Conservation (phyloP, 2,329 filamentous ascomycete genomes). For the Alternaria hordeiaustralica region DNA sequence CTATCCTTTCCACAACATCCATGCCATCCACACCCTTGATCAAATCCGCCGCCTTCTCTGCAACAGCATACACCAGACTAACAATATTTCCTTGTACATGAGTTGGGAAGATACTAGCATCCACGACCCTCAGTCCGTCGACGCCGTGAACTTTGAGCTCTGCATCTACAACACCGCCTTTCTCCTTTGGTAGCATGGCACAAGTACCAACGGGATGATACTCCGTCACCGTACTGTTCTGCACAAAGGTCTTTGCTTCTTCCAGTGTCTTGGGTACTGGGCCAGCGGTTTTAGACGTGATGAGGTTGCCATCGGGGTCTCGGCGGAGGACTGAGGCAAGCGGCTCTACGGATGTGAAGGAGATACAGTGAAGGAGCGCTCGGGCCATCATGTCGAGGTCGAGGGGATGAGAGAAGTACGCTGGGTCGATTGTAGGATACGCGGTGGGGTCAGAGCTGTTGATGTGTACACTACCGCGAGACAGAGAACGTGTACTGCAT, state of each 20-base stretch:
- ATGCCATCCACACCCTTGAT: constrained; percentile 10
- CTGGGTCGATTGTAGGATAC: constrained; percentile 49
- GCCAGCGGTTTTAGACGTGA: constrained; percentile 16
- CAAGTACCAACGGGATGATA: constrained; percentile 45
- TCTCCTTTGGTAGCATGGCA: constrained; percentile 37
- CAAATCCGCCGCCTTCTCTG: constrained; percentile 35
- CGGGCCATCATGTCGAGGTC: constrained; percentile 52
- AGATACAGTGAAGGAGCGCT: constrained; percentile 30
- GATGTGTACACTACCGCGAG: constrained; percentile 52
- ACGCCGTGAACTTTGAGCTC: constrained; percentile 39
- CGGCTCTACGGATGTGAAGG: constrained; percentile 2
- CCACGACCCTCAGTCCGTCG: constrained; percentile 33
- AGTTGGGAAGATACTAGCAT: constrained; percentile 37
- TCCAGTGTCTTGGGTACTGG: constrained; percentile 17
- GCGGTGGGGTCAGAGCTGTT: constrained; percentile 34
- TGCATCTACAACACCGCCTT: constrained; percentile 41
- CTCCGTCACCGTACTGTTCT: constrained; percentile 21
- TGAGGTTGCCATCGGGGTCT: background rate
- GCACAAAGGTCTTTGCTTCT: constrained; percentile 21
- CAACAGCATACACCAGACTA: constrained; percentile 33
- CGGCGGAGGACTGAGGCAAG: background rate
- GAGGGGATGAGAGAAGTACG: constrained; percentile 53
- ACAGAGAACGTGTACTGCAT: constrained; percentile 46
- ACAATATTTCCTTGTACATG: constrained; percentile 28
- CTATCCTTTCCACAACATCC: background rate